phyloP scores from a whole-genome alignment of 805 yeast genomes.

The Starmerella gropengiesseri region DNA sequence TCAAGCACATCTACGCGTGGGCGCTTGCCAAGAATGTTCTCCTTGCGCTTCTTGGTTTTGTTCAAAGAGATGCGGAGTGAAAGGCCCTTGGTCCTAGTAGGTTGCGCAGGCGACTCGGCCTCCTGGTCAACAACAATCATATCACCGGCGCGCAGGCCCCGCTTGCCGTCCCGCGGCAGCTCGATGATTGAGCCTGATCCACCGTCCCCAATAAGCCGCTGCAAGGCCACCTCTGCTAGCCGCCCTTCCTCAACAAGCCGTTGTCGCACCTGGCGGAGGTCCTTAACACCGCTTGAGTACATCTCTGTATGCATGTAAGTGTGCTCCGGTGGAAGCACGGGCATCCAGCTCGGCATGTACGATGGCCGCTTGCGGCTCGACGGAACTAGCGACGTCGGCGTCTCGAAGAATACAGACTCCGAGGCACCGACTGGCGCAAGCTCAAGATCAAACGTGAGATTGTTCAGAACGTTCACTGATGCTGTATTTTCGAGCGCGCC shows the following conservation, averaged over 20 bases:
- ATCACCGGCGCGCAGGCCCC: not conserved
- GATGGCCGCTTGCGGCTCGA: conserved; percentile 33
- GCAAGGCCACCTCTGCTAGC: conserved; percentile 66
- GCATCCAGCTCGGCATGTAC: conserved; percentile 66
- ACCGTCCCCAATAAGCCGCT: conserved; percentile 38
- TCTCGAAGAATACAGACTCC: conserved; percentile 45
- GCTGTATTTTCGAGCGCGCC: conserved; percentile 17
- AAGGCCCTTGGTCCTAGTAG: conserved; percentile 3
- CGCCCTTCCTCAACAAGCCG: conserved; percentile 71
- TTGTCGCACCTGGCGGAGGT: conserved; percentile 60
- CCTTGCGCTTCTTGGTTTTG: conserved; percentile 10
- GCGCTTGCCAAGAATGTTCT: conserved; percentile 19
- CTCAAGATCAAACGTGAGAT: conserved; percentile 25
- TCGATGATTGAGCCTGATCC: conserved; percentile 23
- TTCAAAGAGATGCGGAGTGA: conserved; percentile 21
- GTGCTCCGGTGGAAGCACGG: conserved; percentile 86
- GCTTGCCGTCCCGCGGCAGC: conserved; percentile 4
- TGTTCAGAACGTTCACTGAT: conserved; percentile 24
- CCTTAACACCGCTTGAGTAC: conserved; percentile 50
- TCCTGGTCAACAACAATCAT: conserved; percentile 10
- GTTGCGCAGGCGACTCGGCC: conserved; percentile 1
- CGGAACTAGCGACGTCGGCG: conserved; percentile 44
- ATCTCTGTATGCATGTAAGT: conserved; percentile 73
- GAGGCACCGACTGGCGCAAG: conserved; percentile 32
- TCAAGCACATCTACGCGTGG: conserved; percentile 22